Evolutionary conservation across 305 asterid genomes (phyloP).

Genomic region (Solanum hybrid): DNA sequence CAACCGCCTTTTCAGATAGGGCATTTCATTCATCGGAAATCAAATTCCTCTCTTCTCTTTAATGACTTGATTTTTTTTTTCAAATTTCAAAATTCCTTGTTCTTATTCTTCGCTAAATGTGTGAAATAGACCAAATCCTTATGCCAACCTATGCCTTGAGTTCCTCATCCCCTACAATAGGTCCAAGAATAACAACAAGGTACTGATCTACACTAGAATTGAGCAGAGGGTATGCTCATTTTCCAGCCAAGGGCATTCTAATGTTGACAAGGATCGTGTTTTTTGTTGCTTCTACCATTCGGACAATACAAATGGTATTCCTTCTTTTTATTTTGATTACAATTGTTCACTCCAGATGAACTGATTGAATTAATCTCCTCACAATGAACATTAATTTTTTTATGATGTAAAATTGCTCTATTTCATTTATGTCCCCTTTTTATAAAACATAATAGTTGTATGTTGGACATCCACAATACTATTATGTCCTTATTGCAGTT

Average conservation of each 20-base stretch:
- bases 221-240: constrained; percentile 62
- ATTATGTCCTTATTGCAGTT: neutral
- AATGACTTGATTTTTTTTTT: neutral
- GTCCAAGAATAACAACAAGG: constrained; percentile 65
- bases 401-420: neutral
- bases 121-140: neutral
- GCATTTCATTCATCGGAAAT: neutral
- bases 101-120: neutral
- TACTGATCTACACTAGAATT: constrained; percentile 77
- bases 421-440: neutral
- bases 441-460: neutral
- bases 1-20: constrained; percentile 17
- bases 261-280: neutral
- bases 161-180: constrained; percentile 8
- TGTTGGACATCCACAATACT: neutral
- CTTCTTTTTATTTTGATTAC: neutral
- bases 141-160: constrained; percentile 58
- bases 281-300: neutral
- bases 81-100: too few relatives aligned
- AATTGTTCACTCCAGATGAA: neutral
- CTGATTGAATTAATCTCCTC: neutral
- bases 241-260: neutral
- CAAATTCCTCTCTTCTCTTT: neutral
- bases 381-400: neutral
- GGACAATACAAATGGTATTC: neutral